Conservation (phyloP, 1,284 basidiomycete genomes). For the Thecaphora thlaspeos region DNA sequence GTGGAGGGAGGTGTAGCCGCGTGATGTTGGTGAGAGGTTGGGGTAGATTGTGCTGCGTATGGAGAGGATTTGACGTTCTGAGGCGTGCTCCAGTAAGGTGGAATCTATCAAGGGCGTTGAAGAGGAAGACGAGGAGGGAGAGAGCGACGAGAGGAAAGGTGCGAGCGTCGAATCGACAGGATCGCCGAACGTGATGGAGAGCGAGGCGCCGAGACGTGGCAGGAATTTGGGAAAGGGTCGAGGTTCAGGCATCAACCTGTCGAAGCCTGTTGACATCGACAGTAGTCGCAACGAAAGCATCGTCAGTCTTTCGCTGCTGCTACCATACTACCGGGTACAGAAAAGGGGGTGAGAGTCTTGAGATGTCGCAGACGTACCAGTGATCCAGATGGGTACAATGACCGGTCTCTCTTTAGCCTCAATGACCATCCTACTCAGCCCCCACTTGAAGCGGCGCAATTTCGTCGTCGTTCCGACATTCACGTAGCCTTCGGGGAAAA, state of each 20-base stretch:
- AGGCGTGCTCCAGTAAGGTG: too few species aligned
- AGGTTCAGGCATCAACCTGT: constrained; percentile 54
- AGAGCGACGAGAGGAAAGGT: not conserved
- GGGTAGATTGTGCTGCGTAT: not conserved
- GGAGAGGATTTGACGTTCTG: not conserved
- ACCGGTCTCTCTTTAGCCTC: constrained; percentile 62
- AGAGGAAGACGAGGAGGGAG: too few species aligned
- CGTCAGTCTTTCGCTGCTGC: not conserved
- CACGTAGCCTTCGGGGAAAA: constrained; percentile 91
- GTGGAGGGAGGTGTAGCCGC: not conserved
- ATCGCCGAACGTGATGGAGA: constrained; percentile 47
- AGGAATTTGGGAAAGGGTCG: constrained; percentile 41
- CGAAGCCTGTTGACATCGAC: constrained; percentile 26
- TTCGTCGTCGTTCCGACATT: constrained; percentile 66
- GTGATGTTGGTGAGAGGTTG: too few species aligned
- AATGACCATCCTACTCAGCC: constrained; percentile 68
- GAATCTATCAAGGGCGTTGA: too few species aligned
- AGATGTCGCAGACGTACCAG: constrained; percentile 62
- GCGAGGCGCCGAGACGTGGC: constrained; percentile 40
- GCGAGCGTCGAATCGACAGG: constrained; percentile 17
- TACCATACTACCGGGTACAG: too few species aligned
- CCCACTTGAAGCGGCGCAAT: constrained; percentile 91
- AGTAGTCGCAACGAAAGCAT: too few species aligned
- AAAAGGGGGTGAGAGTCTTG: not conserved
- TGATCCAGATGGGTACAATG: constrained; percentile 93